A percentile compares a stretch with the other conserved stretches of the same genome.
These are phyloP conservation scores for Colletotrichum agaves DNA, from an alignment of 2,329 filamentous ascomycete genomes.

Conservation along the genomic window DNA sequence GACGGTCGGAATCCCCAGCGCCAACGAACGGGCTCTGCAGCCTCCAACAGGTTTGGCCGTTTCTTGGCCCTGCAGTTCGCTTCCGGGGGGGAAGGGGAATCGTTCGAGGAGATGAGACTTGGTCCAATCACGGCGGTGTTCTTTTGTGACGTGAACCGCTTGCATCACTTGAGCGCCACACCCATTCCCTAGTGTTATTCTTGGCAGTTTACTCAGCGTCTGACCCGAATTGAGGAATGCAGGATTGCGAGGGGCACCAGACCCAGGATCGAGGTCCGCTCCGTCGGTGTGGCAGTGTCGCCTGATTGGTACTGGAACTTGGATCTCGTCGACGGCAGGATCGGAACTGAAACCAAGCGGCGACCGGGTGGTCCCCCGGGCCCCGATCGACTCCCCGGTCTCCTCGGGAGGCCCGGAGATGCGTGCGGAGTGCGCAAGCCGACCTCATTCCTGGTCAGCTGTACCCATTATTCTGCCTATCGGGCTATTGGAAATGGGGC, in stretches of 20 bases:
- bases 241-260: neutral
- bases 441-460: too few species aligned
- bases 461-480: too few species aligned
- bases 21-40: neutral
- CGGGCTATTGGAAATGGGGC: too few species aligned
- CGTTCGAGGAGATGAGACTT: neutral
- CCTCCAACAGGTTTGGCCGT: neutral
- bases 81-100: neutral
- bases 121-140: neutral
- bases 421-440: too few species aligned
- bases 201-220: neutral
- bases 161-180: neutral
- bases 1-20: neutral
- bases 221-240: neutral
- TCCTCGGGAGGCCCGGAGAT: too few species aligned
- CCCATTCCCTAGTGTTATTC: neutral
- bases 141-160: conserved; percentile 9
- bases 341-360: too few species aligned
- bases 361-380: too few species aligned
- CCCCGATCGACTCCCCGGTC: too few species aligned
- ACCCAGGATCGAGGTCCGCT: too few species aligned
- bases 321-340: too few species aligned
- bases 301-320: too few species aligned
- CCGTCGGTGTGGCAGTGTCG: too few species aligned
- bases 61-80: conserved; percentile 19